These are phyloP conservation scores for Penicillium paneum DNA, from an alignment of 2,329 filamentous ascomycete species.

Conservation along the genomic window DNA sequence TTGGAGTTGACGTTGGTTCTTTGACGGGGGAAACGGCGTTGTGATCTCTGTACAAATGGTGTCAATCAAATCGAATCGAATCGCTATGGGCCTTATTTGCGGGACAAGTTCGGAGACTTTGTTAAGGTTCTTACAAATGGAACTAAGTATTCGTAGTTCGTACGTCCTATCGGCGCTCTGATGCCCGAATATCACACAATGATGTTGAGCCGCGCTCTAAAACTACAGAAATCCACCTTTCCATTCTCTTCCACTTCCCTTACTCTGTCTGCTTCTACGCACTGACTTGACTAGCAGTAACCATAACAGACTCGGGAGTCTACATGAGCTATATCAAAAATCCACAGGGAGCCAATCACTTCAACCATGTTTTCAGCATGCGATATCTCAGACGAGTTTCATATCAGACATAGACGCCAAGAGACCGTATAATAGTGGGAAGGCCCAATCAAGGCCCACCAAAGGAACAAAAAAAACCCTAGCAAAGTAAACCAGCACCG, in stretches of 20 bases:
- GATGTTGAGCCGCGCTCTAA: background rate
- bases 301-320: background rate
- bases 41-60: slow-evolving; percentile 1
- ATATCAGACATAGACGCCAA: slow-evolving; percentile 2
- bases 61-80: background rate
- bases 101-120: background rate
- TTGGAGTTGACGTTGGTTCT: slow-evolving; percentile 14
- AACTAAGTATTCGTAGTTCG: background rate
- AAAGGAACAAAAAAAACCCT: background rate
- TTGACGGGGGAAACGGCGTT: background rate
- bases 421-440: background rate
- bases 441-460: background rate
- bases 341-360: background rate
- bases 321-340: background rate
- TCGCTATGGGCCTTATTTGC: background rate
- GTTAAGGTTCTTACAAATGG: background rate
- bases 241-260: background rate
- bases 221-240: background rate
- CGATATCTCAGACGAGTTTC: background rate
- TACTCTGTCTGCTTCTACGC: background rate
- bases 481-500: slow-evolving; percentile 3
- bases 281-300: background rate
- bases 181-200: background rate
- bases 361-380: slow-evolving; percentile 5
- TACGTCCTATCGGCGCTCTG: background rate